These are phyloP conservation scores for Leishmania braziliensis DNA, from an alignment of 208 protist species.

Conservation along the genomic window DNA sequence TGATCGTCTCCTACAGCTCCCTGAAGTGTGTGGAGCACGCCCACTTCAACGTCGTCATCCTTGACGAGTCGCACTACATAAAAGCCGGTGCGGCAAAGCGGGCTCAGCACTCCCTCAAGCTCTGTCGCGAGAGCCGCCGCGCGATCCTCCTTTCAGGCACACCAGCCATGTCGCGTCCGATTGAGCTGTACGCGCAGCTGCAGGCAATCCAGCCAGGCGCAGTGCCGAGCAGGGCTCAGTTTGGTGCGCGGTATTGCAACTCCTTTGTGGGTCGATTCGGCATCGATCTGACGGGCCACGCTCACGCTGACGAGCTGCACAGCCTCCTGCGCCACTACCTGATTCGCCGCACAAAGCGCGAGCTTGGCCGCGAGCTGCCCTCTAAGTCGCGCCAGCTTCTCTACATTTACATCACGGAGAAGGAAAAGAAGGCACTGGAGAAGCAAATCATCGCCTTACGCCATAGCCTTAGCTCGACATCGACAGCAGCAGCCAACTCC, in stretches of 20 bases:
- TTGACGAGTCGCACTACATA: constrained; percentile 97
- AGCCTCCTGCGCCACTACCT: constrained; percentile 88
- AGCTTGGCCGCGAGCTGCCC: constrained; percentile 89
- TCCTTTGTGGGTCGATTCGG: constrained; percentile 75
- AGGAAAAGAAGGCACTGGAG: constrained; percentile 83
- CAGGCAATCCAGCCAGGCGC: constrained; percentile 65
- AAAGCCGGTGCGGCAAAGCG: constrained; percentile 89
- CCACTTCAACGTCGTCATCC: constrained; percentile 90
- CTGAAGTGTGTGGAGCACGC: constrained; percentile 65
- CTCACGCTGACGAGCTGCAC: constrained; percentile 92
- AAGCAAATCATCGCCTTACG: constrained; percentile 73
- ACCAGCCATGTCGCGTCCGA: constrained; percentile 91
- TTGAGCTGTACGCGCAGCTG: constrained; percentile 96
- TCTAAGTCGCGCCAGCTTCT: constrained; percentile 87
- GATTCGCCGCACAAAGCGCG: constrained; percentile 94
- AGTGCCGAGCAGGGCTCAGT: constrained; percentile 77
- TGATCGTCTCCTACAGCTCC: constrained; percentile 86
- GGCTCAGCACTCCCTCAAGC: constrained; percentile 73
- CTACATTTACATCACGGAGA: constrained; percentile 85
- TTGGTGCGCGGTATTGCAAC: constrained; percentile 95
- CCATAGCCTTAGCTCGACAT: constrained; percentile 18
- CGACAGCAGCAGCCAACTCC: background rate
- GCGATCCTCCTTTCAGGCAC: constrained; percentile 94
- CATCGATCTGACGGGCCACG: constrained; percentile 76
- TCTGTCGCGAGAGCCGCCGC: constrained; percentile 73